Evolutionary conservation across 1,284 basidiomycete species (phyloP).

Genomic region (Microstroma glucosiphilum): DNA sequence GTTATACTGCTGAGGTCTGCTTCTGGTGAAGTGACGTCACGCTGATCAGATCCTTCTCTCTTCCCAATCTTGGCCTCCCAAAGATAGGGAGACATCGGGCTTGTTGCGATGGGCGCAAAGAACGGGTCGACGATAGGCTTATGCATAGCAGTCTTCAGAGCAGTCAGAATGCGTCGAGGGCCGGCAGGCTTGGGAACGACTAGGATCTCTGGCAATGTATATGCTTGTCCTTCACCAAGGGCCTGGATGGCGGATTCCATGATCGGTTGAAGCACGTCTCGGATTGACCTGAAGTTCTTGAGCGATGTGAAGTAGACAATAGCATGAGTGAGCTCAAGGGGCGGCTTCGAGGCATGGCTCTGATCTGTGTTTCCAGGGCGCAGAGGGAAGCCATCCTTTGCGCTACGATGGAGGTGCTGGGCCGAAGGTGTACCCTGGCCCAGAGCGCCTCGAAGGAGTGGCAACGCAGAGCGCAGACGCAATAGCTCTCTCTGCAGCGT

Average conservation of each 20-base stretch:
- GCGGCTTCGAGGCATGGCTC: neutral
- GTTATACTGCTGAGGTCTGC: neutral
- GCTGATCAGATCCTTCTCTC: neutral
- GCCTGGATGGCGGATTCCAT: constrained; percentile 23
- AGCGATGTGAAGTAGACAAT: constrained; percentile 39
- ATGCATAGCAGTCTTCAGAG: constrained; percentile 26
- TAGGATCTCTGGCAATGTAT: constrained; percentile 32
- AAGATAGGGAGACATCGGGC: constrained; percentile 56
- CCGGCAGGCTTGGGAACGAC: constrained; percentile 36
- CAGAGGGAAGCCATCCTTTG: neutral
- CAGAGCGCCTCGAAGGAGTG: constrained; percentile 28
- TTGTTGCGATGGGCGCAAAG: constrained; percentile 82
- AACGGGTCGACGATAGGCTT: constrained; percentile 73
- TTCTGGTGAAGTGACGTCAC: neutral
- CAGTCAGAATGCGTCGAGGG: constrained; percentile 26
- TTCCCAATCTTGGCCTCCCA: neutral
- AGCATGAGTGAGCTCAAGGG: constrained; percentile 17
- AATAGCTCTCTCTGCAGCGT: constrained; percentile 33
- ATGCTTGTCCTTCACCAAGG: neutral
- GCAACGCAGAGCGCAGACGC: constrained; percentile 31
- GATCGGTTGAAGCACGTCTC: constrained; percentile 32
- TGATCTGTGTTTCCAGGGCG: constrained; percentile 16
- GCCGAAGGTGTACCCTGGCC: neutral
- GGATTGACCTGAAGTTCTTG: constrained; percentile 24
- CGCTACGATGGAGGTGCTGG: neutral